Evolutionary conservation across 352 stramenopile species (phyloP), one percentile per base, ranked within the genome.

Genomic region (Phytophthora idaei): DNA sequence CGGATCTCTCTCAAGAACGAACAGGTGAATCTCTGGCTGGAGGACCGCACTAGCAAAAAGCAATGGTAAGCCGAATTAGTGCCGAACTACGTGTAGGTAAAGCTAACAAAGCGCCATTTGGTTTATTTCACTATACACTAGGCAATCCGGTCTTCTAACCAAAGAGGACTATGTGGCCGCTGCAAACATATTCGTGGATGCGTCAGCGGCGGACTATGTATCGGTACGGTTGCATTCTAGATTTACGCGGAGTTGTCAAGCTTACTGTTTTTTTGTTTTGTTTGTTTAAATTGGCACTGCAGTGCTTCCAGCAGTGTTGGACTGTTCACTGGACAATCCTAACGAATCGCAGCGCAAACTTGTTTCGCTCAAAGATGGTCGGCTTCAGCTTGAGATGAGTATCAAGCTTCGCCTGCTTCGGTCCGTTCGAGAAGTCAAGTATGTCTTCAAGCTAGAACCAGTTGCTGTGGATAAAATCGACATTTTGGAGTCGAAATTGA

Each of bases 401-500:
- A 53, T 69, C 31, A 60, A 61, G 11, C 45, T 69, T 36, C 52
- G 44, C 11, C 6, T 64, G 37, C 53, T 68, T 11, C 52, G 34
- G 12, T 68, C 65, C 12, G 39, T 37, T 27, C 58, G 58, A 25
- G 12, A 41, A 21, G 46, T 64, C 41, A 56, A 4, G 2, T 73
- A 73, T 17, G 3, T 49, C 2, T 73, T 73, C 14, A 25, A 54
- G 11, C 53, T 68, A 2, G 6, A 68, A 1, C 58, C 58, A 15
- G 32, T 73, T 25, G 12, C 53, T 47, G 65, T 73, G 14, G 51
- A 67, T 10, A 17, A 12, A 5, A 51, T 70, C 41, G 55, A 61
- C 32, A 70, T 70, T 36, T 49, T 67, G 15, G 64, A 67, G 46
- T 63, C 64, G 10, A 73, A 68, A 41, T 3, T 73, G 45, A 59